A percentile compares a stretch with the other conserved stretches of the same genome.
These are phyloP conservation scores for Diaporthe australafricana DNA, from an alignment of 2,329 filamentous ascomycete genomes.

Conservation along the genomic window DNA sequence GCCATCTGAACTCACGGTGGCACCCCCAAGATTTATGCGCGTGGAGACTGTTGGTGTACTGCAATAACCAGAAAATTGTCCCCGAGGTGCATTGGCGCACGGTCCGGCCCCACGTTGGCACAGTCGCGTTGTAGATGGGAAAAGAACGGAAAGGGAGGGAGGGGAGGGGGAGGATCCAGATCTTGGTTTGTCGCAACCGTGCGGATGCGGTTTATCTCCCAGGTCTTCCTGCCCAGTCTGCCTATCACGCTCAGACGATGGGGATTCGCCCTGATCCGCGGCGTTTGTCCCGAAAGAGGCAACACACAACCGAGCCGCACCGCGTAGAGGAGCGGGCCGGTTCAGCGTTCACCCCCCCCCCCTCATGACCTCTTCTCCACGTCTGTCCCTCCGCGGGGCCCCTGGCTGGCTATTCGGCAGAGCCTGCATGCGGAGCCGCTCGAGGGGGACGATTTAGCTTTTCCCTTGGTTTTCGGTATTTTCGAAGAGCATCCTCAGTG, in stretches of 20 bases:
- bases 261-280: background rate
- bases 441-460: too few relatives aligned
- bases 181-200: background rate
- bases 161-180: background rate
- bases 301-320: background rate
- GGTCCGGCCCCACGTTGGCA: background rate
- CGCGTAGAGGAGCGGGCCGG: background rate
- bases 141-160: too few relatives aligned
- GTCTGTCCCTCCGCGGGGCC: background rate
- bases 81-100: background rate
- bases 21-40: too few relatives aligned
- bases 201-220: background rate
- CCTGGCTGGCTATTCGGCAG: background rate
- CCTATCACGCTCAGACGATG: background rate
- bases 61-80: too few relatives aligned
- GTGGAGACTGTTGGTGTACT: too few relatives aligned
- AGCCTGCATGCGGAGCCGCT: background rate
- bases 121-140: background rate
- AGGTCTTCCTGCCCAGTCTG: too few relatives aligned
- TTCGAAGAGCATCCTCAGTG: background rate
- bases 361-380: background rate
- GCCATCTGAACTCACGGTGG: too few relatives aligned
- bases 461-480: too few relatives aligned
- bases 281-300: background rate
- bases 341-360: background rate